Base-by-base conservation (phyloP, 768 basidiomycete species). In the Obba rivulosa region DNA sequence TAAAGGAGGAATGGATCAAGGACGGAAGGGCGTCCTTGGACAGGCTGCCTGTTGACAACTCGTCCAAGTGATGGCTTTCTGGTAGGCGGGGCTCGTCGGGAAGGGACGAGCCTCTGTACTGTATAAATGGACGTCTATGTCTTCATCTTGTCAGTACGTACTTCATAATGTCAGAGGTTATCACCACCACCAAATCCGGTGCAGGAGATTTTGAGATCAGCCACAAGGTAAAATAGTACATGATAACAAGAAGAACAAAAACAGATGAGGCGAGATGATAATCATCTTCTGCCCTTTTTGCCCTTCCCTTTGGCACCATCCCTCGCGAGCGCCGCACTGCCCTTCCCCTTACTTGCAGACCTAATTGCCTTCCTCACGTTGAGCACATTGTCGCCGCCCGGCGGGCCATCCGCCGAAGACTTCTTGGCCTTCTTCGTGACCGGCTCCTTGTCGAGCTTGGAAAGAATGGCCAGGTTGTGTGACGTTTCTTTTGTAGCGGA, bases 361-460 rank as follows among this genome's bases (percentile, higher is more conserved):
- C 87, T 74, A 20, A 98, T 81, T 0, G 94, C 94, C 65, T 97
- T 98, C 49, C 95, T 78, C 0, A 87, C 78, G 63, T 97, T 94
- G 45, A 99, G 66, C 3, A 86, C 79, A 13, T 31, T 13, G 22
- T 71, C 74, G n/a, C 67, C 65, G 2, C 63, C 61, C 28, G 63
- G 65, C 14, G 67, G 62, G 41, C 66, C 71, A 56, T 72, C 81
- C 59, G 67, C 76, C 23, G 67, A 60, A n/a, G 63, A 69, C 21
- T 59, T 63, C 44, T 75, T 76, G 53, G 75, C 76, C 61, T 82
- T 85, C 67, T 83, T 91, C 2, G 77, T 62, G 37, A 83, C 80
- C 31, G 71, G 68, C 17, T 65, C 66, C 28, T 81, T 80, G 18
- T 88, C 91, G 62, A 98, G 74, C 53, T 80, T 80, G 2, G 83